Conservation (phyloP, 202 grass and related monocot species). For the Dendrocalamus latiflorus region DNA sequence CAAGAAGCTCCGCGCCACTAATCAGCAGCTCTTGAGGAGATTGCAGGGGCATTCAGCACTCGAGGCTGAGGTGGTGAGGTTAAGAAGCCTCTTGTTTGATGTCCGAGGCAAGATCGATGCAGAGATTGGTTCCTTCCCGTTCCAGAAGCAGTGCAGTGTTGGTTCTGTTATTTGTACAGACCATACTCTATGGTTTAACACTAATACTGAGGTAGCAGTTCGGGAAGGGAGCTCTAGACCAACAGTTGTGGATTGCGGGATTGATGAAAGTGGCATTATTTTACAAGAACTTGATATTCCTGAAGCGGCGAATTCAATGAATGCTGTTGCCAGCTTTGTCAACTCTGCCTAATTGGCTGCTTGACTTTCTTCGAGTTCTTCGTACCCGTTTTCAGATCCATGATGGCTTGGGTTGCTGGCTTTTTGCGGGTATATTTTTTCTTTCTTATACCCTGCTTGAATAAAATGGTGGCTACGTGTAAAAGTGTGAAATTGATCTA, state of each 20-base stretch:
- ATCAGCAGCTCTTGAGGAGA: constrained; percentile 70
- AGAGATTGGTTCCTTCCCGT: constrained; percentile 44
- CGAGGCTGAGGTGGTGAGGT: constrained; percentile 62
- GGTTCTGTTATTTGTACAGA: constrained; percentile 31
- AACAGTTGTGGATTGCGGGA: constrained; percentile 27
- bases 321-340: constrained; percentile 26
- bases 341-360: constrained; percentile 14
- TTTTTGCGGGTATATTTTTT: neutral
- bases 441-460: neutral
- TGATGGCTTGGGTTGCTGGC: neutral
- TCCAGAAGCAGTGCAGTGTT: constrained; percentile 39
- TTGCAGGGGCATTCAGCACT: constrained; percentile 59
- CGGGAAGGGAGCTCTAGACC: constrained; percentile 37
- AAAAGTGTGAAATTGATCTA: neutral
- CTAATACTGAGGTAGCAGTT: neutral
- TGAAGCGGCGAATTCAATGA: constrained; percentile 16
- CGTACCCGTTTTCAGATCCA: neutral
- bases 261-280: constrained; percentile 23
- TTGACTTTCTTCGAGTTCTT: neutral
- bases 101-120: constrained; percentile 63
- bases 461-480: constrained; percentile 19
- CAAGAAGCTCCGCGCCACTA: constrained; percentile 53
- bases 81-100: constrained; percentile 56
- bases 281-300: constrained; percentile 19
- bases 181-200: neutral